Conservation (phyloP, 2,329 filamentous ascomycete species). For the Penicillium vulpinum region DNA sequence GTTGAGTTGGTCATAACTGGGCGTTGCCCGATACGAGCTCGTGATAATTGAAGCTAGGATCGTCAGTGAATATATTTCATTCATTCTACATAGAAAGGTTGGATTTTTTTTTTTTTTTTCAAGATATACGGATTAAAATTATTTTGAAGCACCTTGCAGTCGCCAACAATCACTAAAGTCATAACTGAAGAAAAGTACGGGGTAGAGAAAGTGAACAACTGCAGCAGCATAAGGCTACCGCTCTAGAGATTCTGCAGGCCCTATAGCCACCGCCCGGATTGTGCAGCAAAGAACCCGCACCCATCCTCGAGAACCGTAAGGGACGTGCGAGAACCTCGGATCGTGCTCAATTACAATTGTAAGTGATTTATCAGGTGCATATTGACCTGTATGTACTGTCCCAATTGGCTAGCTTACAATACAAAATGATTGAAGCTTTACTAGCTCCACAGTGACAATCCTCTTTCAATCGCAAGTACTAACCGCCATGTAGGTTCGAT, state of each 20-base stretch:
- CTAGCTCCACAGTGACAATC: neutral
- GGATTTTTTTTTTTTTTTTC: neutral
- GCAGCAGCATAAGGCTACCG: neutral
- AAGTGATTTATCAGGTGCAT: conserved; percentile 7
- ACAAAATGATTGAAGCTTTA: neutral
- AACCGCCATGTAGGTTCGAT: conserved; percentile 19
- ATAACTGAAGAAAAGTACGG: neutral
- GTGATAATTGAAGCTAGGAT: neutral
- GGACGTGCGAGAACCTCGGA: conserved; percentile 21
- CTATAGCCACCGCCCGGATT: conserved; percentile 15
- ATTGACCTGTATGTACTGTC: neutral
- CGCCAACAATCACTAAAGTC: neutral
- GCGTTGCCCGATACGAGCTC: conserved; percentile 3
- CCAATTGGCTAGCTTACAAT: neutral
- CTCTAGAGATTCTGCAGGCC: neutral
- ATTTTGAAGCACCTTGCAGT: neutral
- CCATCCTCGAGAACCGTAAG: conserved; percentile 22
- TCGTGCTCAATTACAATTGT: conserved; percentile 21
- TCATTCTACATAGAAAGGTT: neutral
- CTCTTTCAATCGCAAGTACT: conserved; percentile 9
- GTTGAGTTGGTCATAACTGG: neutral
- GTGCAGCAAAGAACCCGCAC: conserved; percentile 18
- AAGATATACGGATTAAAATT: neutral
- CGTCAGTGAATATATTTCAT: neutral
- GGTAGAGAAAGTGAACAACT: neutral